Base-by-base conservation (phyloP, 169 alveolate species). In the Pseudocohnilembus persalinus region DNA sequence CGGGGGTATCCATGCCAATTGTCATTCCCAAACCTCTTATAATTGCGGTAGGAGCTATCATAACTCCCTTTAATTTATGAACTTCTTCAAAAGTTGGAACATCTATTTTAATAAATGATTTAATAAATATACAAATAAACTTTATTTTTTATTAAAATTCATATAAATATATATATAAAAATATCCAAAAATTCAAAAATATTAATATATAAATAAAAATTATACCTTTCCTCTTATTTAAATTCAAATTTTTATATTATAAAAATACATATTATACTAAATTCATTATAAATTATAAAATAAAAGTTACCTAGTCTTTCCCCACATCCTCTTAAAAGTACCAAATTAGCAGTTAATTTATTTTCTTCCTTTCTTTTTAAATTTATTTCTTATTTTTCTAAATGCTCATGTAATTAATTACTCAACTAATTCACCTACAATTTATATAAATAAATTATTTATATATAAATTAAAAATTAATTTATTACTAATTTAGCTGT, bases 21-120 rank as follows among this genome's bases (percentile, higher is more conserved):
- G 94, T 88, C 83, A 84, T 77, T 1, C 94, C 95, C 24, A 88
- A 31, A 20, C 96, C 96, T 81, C 85, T 89, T 28, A 93, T 93
- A 31, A 93, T 93, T 0, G 96, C 96, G 34, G 96, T 93, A 32
- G 96, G 96, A 29, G 96, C 96, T 24, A 93, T 89, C 85, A 93
- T 88, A 68, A 92, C 90, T 28, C 92, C 85, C 76, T 86, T 93
- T 33, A 88, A 33, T 0, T 87, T 89, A 72, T 93, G 89, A 35
- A 76, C 84, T 72, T 89, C 77, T 74, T 86, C 82, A 64, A 93
- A 91, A 11, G 86, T n/a, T 0, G 81, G 73, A 65, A 89, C 94
- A 31, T 88, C 86, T 81, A 1, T 34, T 0, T 33, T 29, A 75
- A 64, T 64, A 64, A 64, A 64, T 24, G 16, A 75, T 75, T 30